Evolutionary conservation across 2,329 filamentous ascomycete species (phyloP), one percentile per base, ranked within the genome.

Genomic region (Trichoderma lentiforme): DNA sequence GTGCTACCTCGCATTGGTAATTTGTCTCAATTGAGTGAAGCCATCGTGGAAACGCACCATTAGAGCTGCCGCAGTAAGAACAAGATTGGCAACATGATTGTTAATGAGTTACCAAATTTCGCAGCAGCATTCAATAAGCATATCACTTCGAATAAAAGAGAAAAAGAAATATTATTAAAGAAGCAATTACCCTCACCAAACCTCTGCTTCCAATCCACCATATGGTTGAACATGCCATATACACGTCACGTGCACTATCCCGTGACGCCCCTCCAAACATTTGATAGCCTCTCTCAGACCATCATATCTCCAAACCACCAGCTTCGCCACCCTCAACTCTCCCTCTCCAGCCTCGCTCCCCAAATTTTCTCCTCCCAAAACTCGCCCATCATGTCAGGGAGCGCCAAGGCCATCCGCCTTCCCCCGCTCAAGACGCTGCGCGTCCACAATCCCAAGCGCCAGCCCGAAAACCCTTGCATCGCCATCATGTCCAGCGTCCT

Each of bases 401-500:
- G 78, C 69, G 83, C 84, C 74, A 87, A 85, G 75, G 84, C 87
- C 32, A 88, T 89, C 61, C 87, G 87, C 60, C 84, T 91, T 2
- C 87, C 88, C 72, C 88, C 89, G 2, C 80, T 90, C 73, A 84
- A 85, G 78, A 78, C 78, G 43, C 83, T 90, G 68, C 87, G 87
- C 73, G 86, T 90, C 73, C 84, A 85, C 77, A 81, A 86, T 73
- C 84, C 87, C 24, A 87, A 87, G 80, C 83, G 82, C 72, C 76
- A 82, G 75, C 79, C 82, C 66, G 81, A 84, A 73, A 87, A 87
- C 75, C 86, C 87, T 6, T 90, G 88, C 77, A 79, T 89, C 64
- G 78, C 81, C 61, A 82, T 88, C 80, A 90, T 90, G 88, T 85
- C 86, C 26, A 85, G 84, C 18, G 87, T 90, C 21, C 83, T 90